Base-by-base conservation (phyloP, 2,329 filamentous ascomycete species). In the Alternaria ethzedia region DNA sequence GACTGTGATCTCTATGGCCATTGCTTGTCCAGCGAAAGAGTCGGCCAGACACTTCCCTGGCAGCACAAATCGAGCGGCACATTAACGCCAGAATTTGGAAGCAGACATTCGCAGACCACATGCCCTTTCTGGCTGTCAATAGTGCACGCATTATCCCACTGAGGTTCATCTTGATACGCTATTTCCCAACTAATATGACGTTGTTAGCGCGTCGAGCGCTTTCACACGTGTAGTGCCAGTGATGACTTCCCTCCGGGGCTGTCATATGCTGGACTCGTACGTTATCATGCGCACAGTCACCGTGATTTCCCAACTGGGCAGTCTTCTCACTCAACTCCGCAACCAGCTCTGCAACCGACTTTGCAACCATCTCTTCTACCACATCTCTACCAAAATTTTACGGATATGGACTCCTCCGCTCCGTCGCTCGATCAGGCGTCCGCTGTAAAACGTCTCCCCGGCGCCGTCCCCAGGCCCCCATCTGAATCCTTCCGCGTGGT, bases 401-500 rank as follows among this genome's bases (percentile, higher is more conserved):
- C 12, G 4, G 21, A 21, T 2, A 51, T 51, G 17, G 20, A 36
- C 1, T 36, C 13, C 13, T 13, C 12, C 13, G 30, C 28, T 30
- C 6, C 5, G 17, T 32, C 17, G 17, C 20, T 20, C 5, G 13
- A n/a, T 23, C 49, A 51, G 13, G 28, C 15, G 20, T 9, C 17
- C 21, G 12, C 11, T 36, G 28, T 13, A 8, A n/a, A n/a, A 4
- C 9, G 26, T n/a, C 26, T 32, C 3, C 9, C 46, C 17, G 12
- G n/a, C 5, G 7, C n/a, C 5, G 26, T 49, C 4, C 50, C 46
- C 12, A 54, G 6, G 12, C 63, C 66, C 21, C 60, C 57, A 49
- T 11, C n/a, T 15, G 54, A 59, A 8, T 47, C 62, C 3, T 69
- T 67, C 46, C 56, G 61, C 56, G 54, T 47, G 4, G 52, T 67